Evolutionary conservation across 805 yeast genomes (phyloP).

Genomic region (Jamesozyma gamospora): DNA sequence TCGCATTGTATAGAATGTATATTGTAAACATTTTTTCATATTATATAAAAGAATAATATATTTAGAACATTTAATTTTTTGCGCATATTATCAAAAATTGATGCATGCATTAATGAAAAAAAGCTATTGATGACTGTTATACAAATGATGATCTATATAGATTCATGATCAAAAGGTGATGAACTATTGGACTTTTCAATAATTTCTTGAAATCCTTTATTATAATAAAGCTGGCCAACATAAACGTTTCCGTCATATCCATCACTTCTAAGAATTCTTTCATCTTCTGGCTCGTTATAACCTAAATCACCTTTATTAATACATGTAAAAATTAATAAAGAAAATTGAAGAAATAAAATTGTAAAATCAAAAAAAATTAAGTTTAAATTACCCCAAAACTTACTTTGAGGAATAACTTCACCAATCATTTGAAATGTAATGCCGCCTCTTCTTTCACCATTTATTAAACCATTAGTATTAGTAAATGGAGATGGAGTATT

Average conservation of each 20-base stretch:
- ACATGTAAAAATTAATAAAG: constrained; percentile 20
- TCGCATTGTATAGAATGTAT: neutral
- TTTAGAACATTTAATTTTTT: no score
- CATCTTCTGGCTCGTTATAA: constrained; percentile 6
- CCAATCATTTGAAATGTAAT: constrained; percentile 39
- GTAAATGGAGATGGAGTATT: constrained; percentile 26
- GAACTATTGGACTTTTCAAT: no score
- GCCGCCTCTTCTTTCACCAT: constrained; percentile 30
- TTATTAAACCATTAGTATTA: constrained; percentile 17
- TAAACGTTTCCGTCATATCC: constrained; percentile 38
- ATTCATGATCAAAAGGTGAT: no score
- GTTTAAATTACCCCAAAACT: constrained; percentile 25
- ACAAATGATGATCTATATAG: no score
- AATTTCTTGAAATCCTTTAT: neutral
- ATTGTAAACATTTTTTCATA: neutral
- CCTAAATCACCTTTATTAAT: constrained; percentile 20
- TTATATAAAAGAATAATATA: constrained; percentile 1
- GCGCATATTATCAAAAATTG: no score
- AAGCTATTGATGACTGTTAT: no score
- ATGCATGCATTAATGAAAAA: no score
- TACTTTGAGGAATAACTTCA: constrained; percentile 32
- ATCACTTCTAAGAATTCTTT: constrained; percentile 24
- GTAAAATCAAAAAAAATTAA: constrained; percentile 21
- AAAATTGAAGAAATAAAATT: constrained; percentile 21
- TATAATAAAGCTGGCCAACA: constrained; percentile 31